Evolutionary conservation across 768 basidiomycete genomes (phyloP), one percentile per base, ranked within the genome.

Genomic region (Pleurotus salmoneostramineus): DNA sequence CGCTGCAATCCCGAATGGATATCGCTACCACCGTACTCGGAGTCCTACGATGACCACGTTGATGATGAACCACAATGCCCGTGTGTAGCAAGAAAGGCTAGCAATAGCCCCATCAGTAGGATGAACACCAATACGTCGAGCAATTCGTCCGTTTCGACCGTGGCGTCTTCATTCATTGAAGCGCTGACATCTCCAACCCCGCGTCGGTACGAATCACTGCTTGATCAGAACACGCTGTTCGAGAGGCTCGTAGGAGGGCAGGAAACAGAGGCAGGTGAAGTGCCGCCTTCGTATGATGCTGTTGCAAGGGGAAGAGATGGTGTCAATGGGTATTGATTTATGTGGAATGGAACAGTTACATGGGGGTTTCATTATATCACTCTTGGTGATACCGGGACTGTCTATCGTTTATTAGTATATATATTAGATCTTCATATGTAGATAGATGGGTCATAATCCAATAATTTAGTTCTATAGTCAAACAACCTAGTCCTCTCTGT

Each of bases 201-300:
- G 37, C 67, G 61, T 32, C 63, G 64, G 21, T 58, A 67, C 12
- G 73, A 78, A 48, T 71, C 73, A 14, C 66, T 77, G n/a, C 63
- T 76, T 40, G 69, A 70, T n/a, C 75, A 76, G 21, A 82, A 73
- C 58, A 63, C 70, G 43, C 79, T 88, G 58, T 94, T 89, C 64
- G 94, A 93, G 67, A 79, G 88, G 27, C 79, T 97, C 15, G 79
- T 97, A 40, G 82, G 89, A 8, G 95, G 95, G 21, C 85, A 88
- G 68, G 89, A 90, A 69, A 89, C 81, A 48, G 87, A 89, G 64
- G 76, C 77, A 12, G 95, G 95, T 5, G 94, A 97, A 68, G 81
- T 82, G 6, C 95, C 95, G 0, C 95, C 95, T 3, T 75, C 83
- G n/a, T 94, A 95, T 67, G 74, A 74, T 40, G 67, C 12, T 55